These are phyloP conservation scores for Pseudevernia furfuracea DNA, from an alignment of 495 filamentous ascomycete species.

Conservation along the genomic window DNA sequence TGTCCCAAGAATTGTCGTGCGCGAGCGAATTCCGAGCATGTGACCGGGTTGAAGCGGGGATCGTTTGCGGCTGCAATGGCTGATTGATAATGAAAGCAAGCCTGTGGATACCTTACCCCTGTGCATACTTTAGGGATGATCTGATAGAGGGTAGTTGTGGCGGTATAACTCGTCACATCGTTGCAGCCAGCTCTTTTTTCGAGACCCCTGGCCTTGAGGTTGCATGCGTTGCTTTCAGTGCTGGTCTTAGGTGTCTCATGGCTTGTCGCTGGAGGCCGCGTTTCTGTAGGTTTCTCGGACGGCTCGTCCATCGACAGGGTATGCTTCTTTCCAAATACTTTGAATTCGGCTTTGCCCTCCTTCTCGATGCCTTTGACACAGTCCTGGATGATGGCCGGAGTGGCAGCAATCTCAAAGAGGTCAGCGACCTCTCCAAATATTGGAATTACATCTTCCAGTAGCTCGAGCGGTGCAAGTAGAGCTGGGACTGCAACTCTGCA, in stretches of 20 bases:
- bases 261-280: too few relatives aligned
- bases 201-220: conserved; percentile 16
- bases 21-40: conserved; percentile 16
- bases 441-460: conserved; percentile 25
- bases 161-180: conserved; percentile 14
- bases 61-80: conserved; percentile 14
- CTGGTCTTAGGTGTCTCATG: conserved; percentile 21
- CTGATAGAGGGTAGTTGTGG: conserved; percentile 15
- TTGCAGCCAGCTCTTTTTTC: conserved; percentile 18
- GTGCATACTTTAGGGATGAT: conserved; percentile 14
- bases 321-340: conserved; percentile 25
- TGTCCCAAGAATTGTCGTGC: conserved; percentile 6
- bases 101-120: conserved; percentile 13
- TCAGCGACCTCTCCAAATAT: conserved; percentile 19
- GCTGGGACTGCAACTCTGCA: conserved; percentile 28
- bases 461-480: conserved; percentile 25
- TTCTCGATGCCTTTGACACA: conserved; percentile 28
- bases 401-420: conserved; percentile 15
- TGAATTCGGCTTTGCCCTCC: conserved; percentile 27
- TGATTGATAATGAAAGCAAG: conserved; percentile 23
- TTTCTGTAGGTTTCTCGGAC: too few relatives aligned
- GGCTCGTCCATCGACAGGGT: conserved; percentile 22
- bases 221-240: conserved; percentile 17
- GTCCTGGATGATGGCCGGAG: conserved; percentile 21
- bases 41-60: conserved; percentile 20